Base-by-base conservation (phyloP, 2,329 filamentous ascomycete genomes). In the Metarhizium album region DNA sequence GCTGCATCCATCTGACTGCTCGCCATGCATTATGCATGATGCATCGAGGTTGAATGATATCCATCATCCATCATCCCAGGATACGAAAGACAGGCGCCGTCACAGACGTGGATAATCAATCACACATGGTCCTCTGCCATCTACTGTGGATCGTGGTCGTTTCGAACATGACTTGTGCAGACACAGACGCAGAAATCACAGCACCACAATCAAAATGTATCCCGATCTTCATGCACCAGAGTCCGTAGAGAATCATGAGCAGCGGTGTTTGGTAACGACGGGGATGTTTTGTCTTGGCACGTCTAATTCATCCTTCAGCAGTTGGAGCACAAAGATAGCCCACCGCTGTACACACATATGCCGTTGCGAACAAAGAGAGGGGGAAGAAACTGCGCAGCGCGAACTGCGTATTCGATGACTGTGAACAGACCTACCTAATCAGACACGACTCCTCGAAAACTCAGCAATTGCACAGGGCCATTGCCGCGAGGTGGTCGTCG, bases 311-410 rank as follows among this genome's bases (percentile, higher is more conserved):
- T 78, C 75, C 75, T 78, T 78, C 75, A 77, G 71, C 74, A 74
- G 70, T 61, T 66, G 62, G 71, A 72, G 74, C 73, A 75, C 67
- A 61, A 65, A 64, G 55, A 64, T 67, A 68, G 72, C 72, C 71
- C 74, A 68, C 64, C 73, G 75, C 72, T 76, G 75, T 78, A 79
- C 75, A 79, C 75, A 79, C 75, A 69, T 67, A 78, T 78, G 75
- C 75, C 75, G 65, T 72, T 54, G 52, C 51, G 52, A 53, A 46
- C 54, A 22, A 46, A 37, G 13, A 45, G n/a, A 42, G 5, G 23
- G 31, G 31, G 18, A 20, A 22, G 16, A 6, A n/a, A 13, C 14
- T 5, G 6, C 31, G 35, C 22, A 33, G 38, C 27, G 16, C 9
- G 14, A 8, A 2, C 18, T 20, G n/a, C 8, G 35, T 47, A 20